phyloP scores from a whole-genome alignment of 805 yeast genomes.

The Middelhovenomyces tepae region DNA sequence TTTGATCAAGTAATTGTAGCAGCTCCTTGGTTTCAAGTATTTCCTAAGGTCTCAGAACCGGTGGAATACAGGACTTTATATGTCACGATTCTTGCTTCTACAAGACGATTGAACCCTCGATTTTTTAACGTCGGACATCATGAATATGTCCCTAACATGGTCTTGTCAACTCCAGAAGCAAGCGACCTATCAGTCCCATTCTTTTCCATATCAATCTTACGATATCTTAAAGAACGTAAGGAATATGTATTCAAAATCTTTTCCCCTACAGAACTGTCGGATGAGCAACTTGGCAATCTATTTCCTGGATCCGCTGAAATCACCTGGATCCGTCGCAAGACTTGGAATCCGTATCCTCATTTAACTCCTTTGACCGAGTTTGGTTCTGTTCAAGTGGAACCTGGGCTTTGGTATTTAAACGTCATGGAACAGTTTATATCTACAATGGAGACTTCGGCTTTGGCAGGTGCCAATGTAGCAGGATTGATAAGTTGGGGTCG shows the following conservation, averaged over 20 bases:
- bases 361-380: constrained; percentile 26
- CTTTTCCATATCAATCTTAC: constrained; percentile 29
- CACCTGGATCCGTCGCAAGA: constrained; percentile 25
- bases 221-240: no score
- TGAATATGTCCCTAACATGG: no score
- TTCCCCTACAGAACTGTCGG: constrained; percentile 22
- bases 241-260: constrained; percentile 38
- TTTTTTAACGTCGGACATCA: no score
- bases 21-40: no score
- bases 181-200: no score
- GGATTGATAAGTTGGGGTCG: no score
- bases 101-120: no score
- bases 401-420: constrained; percentile 35
- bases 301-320: constrained; percentile 18
- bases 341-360: constrained; percentile 40
- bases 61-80: no score
- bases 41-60: no score
- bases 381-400: constrained; percentile 25
- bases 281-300: constrained; percentile 17
- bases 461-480: constrained; percentile 44
- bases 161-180: no score
- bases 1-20: constrained; percentile 41
- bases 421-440: constrained; percentile 40
- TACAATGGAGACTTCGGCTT: constrained; percentile 44
- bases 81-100: no score